phyloP scores from a whole-genome alignment of 2,329 filamentous ascomycete genomes.

The Akanthomyces muscarius region DNA sequence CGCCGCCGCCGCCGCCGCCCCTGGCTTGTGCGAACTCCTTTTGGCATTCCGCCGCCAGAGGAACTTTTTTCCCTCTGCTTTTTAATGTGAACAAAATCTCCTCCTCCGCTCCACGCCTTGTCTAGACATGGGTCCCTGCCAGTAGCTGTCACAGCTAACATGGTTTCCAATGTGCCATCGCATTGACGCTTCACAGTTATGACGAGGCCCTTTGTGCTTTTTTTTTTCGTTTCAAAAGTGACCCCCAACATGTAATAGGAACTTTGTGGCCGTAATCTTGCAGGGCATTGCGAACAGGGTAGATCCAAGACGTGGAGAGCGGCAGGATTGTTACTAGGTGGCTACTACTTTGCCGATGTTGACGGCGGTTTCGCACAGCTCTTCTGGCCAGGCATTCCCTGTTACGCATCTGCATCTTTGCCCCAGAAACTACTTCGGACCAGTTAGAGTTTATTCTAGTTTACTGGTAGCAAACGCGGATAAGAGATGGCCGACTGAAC shows the following conservation, averaged over 20 bases:
- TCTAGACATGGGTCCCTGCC: not conserved
- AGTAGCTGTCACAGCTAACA: not conserved
- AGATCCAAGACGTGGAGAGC: not conserved
- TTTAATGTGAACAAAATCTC: not conserved
- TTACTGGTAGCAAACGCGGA: not conserved
- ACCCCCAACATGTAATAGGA: not conserved
- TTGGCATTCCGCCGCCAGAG: not conserved
- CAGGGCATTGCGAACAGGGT: not conserved
- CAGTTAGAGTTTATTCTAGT: not conserved
- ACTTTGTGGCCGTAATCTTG: not conserved
- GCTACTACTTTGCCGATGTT: not conserved
- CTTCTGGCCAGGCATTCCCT: not conserved
- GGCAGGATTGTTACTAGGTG: not conserved
- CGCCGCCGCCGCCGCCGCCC: not conserved
- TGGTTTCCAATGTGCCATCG: not conserved
- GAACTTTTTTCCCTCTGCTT: not conserved
- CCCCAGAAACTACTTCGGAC: not conserved
- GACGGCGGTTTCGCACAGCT: not conserved
- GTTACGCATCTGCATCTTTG: not conserved
- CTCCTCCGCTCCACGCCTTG: not conserved
- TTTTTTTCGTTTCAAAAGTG: not conserved
- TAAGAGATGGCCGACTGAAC: not conserved
- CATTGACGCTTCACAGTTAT: not conserved
- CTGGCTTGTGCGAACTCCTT: constrained; percentile 2
- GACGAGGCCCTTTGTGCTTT: not conserved